Evolutionary conservation across 1,284 basidiomycete species (phyloP).

Genomic region (Xerocomus nothofagi): DNA sequence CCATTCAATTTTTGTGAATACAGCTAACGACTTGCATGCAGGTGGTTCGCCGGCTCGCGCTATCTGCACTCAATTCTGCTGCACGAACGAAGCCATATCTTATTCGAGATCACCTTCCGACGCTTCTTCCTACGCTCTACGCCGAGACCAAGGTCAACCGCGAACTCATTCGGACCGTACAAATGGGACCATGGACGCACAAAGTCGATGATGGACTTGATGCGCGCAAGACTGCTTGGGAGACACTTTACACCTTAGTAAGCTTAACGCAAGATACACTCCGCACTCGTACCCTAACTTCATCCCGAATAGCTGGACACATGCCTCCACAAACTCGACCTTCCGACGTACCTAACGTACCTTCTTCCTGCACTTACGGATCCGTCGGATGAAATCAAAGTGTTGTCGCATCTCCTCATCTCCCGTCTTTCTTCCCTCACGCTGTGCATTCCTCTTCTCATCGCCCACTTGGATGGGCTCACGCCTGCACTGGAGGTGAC

Average conservation of each 20-base stretch:
- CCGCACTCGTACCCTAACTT: conserved; percentile 10
- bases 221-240: conserved; percentile 94
- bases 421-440: conserved; percentile 85
- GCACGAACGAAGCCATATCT: conserved; percentile 93
- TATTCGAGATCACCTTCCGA: conserved; percentile 79
- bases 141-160: conserved; percentile 80
- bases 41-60: conserved; percentile 84
- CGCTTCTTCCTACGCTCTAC: conserved; percentile 84
- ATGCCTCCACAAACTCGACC: conserved; percentile 81
- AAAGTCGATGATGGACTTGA: conserved; percentile 93
- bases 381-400: conserved; percentile 95
- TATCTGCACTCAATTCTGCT: conserved; percentile 91
- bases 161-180: conserved; percentile 86
- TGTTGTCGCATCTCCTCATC: conserved; percentile 93
- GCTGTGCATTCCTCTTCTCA: conserved; percentile 29
- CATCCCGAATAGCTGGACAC: conserved; percentile 70
- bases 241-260: conserved; percentile 95
- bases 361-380: conserved; percentile 86
- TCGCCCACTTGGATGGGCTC: conserved; percentile 81
- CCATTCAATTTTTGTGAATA: not conserved
- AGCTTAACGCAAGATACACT: conserved; percentile 23
- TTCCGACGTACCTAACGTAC: conserved; percentile 80
- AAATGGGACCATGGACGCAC: conserved; percentile 99
- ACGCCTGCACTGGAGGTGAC: conserved; percentile 81
- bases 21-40: conserved; percentile 33